A percentile compares a stretch with the other conserved stretches of the same genome.
Conservation (phyloP, 257 asterid species). For the Ilex asprella region DNA sequence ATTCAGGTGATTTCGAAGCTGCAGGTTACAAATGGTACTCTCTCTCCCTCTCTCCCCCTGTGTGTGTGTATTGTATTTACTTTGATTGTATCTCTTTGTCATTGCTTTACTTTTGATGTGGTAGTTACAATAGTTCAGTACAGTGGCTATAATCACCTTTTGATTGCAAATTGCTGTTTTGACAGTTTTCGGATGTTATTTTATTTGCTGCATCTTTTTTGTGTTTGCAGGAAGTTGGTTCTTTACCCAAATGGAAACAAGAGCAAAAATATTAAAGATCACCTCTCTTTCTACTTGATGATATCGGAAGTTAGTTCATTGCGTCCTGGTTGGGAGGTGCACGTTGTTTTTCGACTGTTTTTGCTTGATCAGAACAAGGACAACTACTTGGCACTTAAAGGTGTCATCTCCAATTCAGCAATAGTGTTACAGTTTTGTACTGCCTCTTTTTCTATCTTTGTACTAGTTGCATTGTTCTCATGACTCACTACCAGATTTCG, state of each 20-base stretch:
- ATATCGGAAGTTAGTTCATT: constrained; percentile 25
- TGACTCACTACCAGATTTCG: neutral
- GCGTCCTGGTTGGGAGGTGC: constrained; percentile 48
- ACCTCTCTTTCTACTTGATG: constrained; percentile 48
- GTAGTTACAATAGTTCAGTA: too few species aligned
- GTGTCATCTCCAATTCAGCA: constrained; percentile 11
- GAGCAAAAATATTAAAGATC: constrained; percentile 39
- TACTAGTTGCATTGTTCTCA: neutral
- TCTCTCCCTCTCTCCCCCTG: neutral
- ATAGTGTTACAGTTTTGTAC: neutral
- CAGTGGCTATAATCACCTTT: neutral
- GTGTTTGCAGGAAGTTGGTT: constrained; percentile 44
- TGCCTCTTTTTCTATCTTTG: neutral
- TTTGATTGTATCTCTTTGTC: too few species aligned
- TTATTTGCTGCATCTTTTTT: neutral
- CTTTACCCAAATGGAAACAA: constrained; percentile 69
- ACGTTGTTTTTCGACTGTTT: constrained; percentile 39
- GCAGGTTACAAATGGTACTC: constrained; percentile 70
- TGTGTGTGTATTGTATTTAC: too few species aligned
- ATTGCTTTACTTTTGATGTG: too few species aligned
- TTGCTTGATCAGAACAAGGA: constrained; percentile 64
- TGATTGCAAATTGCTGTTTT: neutral
- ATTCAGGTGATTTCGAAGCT: constrained; percentile 38
- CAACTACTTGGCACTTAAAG: constrained; percentile 43
- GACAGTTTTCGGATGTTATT: neutral